phyloP scores from a whole-genome alignment of 83 land plant genomes.

The Isoetes engelmannii region DNA sequence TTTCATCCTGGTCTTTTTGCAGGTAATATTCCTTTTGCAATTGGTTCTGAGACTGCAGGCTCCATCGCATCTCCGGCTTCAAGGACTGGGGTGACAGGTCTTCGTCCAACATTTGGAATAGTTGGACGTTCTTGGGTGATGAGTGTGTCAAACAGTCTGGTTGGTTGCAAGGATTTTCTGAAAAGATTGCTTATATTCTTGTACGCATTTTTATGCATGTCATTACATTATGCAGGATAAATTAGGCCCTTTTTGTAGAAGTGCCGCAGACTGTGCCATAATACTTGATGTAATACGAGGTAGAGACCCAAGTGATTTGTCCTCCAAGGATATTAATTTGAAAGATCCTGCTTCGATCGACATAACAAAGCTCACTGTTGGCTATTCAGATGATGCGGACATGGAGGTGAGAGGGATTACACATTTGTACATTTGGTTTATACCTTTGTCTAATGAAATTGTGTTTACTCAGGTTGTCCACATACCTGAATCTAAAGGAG shows the following conservation, averaged over 20 bases:
- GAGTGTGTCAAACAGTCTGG: constrained; percentile 77
- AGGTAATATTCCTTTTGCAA: constrained; percentile 77
- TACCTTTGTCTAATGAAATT: no score
- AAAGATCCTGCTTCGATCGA: constrained; percentile 71
- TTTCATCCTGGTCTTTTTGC: neutral
- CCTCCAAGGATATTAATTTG: constrained; percentile 48
- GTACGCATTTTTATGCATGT: neutral
- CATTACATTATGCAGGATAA: constrained; percentile 50
- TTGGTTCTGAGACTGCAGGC: constrained; percentile 80
- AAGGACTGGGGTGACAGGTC: constrained; percentile 74
- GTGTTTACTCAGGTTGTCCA: constrained; percentile 45
- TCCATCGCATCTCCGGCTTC: constrained; percentile 76
- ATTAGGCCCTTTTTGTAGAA: constrained; percentile 59
- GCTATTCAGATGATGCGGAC: constrained; percentile 72
- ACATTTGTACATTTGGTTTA: no score
- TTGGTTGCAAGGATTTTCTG: constrained; percentile 13
- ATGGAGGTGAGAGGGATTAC: constrained; percentile 44
- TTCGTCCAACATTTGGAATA: constrained; percentile 77
- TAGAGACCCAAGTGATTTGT: constrained; percentile 66
- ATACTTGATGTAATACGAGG: constrained; percentile 58
- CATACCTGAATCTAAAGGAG: constrained; percentile 46
- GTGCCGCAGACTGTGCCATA: constrained; percentile 43
- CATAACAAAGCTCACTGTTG: constrained; percentile 66
- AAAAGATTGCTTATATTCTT: neutral
- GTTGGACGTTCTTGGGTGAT: constrained; percentile 70